Evolutionary conservation across 768 basidiomycete genomes (phyloP).

Genomic region (Mycena belliarum): DNA sequence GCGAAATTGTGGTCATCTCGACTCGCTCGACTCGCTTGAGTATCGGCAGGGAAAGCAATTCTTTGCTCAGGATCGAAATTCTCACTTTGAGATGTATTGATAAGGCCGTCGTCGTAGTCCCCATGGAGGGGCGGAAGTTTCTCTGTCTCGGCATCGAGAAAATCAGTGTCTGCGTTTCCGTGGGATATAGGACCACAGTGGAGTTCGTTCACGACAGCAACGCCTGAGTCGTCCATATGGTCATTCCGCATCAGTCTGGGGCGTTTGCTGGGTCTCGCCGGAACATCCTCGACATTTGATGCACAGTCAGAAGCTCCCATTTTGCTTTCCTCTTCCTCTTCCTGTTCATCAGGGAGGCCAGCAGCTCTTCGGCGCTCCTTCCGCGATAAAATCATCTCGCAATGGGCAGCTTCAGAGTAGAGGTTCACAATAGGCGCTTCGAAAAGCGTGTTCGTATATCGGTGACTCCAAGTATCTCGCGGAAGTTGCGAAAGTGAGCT

Average conservation of each 20-base stretch:
- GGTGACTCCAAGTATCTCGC: conserved; percentile 13
- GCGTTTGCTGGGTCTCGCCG: conserved; percentile 18
- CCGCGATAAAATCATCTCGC: conserved; percentile 42
- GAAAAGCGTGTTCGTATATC: conserved; percentile 13
- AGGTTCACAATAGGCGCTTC: not conserved
- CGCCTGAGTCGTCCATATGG: conserved; percentile 26
- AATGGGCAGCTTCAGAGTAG: conserved; percentile 16
- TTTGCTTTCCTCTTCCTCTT: conserved; percentile 1
- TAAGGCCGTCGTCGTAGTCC: not conserved
- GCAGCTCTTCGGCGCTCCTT: conserved; percentile 37
- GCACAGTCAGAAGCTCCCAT: not conserved
- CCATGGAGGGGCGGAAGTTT: not conserved
- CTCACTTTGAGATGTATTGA: not conserved
- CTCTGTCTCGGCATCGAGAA: conserved; percentile 9
- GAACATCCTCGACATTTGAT: conserved; percentile 4
- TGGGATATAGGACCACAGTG: not conserved
- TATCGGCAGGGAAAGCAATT: not conserved
- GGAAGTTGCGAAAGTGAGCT: conserved; percentile 4
- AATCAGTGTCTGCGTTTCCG: not conserved
- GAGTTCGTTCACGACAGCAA: conserved; percentile 19
- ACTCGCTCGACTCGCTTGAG: not conserved
- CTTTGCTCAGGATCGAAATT: not conserved
- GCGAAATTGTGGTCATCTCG: conserved; percentile 20
- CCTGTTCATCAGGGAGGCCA: conserved; percentile 17
- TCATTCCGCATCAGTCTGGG: conserved; percentile 16